Percentiles rank a stretch among this genome's conserved stretches.
Conservation (phyloP, 768 basidiomycete genomes). For the Macrolepiota albuminosa region DNA sequence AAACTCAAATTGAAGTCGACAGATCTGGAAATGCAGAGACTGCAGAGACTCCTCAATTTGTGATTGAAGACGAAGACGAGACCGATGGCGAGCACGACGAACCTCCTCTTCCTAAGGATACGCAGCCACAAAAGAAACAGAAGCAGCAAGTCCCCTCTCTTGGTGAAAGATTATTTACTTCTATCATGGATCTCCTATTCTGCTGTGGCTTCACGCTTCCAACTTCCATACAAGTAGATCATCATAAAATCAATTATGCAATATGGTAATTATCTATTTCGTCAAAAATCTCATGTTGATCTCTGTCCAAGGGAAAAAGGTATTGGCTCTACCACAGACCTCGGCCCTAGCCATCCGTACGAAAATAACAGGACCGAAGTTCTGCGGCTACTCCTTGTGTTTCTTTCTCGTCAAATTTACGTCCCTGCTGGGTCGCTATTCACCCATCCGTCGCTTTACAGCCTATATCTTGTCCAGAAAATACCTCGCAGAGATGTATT, state of each 20-base stretch:
- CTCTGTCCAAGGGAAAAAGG: conserved; percentile 78
- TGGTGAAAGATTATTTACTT: conserved; percentile 74
- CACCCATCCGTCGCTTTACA: conserved; percentile 70
- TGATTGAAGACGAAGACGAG: conserved; percentile 71
- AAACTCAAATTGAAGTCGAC: conserved; percentile 34
- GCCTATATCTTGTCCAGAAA: conserved; percentile 73
- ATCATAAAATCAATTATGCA: conserved; percentile 79
- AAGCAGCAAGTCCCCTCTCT: conserved; percentile 61
- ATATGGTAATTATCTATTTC: conserved; percentile 62
- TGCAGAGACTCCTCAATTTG: conserved; percentile 59
- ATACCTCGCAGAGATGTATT: conserved; percentile 79
- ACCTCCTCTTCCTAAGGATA: conserved; percentile 12
- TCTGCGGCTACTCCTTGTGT: conserved; percentile 79
- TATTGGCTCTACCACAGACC: conserved; percentile 80
- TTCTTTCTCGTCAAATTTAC: conserved; percentile 91
- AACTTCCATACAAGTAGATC: conserved; percentile 66
- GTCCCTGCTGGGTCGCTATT: conserved; percentile 64
- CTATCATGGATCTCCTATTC: conserved; percentile 82
- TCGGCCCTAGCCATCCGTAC: conserved; percentile 54
- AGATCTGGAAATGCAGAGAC: conserved; percentile 10
- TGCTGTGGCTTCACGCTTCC: conserved; percentile 94
- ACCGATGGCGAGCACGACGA: conserved; percentile 15
- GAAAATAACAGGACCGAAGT: conserved; percentile 88
- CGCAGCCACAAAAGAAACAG: conserved; percentile 32
- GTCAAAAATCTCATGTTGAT: not conserved